A percentile compares a stretch with the other conserved stretches of the same genome.
Conservation (phyloP, 2,329 filamentous ascomycete species). For the Dothideomycetes sp. region DNA sequence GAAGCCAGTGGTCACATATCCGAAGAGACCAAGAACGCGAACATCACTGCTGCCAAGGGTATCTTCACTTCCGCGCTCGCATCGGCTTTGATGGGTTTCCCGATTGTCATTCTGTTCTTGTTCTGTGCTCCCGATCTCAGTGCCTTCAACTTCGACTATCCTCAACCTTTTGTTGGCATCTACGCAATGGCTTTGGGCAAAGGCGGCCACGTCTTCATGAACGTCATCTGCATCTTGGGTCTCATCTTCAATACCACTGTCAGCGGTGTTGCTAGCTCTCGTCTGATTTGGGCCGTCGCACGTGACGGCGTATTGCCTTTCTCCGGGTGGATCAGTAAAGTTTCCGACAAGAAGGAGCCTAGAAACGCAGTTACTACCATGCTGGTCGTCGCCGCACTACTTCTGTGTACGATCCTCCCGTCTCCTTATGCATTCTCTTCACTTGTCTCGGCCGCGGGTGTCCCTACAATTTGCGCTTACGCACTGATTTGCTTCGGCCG, state of each 20-base stretch:
- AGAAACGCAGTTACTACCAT: constrained; percentile 52
- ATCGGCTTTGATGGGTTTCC: constrained; percentile 47
- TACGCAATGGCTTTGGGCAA: constrained; percentile 49
- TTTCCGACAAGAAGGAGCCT: constrained; percentile 47
- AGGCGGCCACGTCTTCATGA: constrained; percentile 53
- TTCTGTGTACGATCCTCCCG: constrained; percentile 52
- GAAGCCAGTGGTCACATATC: constrained; percentile 53
- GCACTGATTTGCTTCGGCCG: constrained; percentile 36
- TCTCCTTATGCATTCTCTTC: constrained; percentile 36
- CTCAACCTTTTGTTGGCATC: constrained; percentile 50
- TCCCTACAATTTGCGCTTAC: constrained; percentile 34
- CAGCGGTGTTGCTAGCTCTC: constrained; percentile 49
- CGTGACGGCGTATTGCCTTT: constrained; percentile 53
- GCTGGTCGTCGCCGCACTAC: constrained; percentile 43
- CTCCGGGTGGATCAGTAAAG: constrained; percentile 48
- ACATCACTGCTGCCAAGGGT: constrained; percentile 45
- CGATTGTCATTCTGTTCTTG: constrained; percentile 49
- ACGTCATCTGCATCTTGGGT: constrained; percentile 44
- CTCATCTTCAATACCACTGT: constrained; percentile 51
- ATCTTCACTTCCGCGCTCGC: constrained; percentile 53
- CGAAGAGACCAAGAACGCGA: constrained; percentile 53
- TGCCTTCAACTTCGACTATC: constrained; percentile 44
- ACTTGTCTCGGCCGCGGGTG: constrained; percentile 31
- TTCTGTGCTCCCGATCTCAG: constrained; percentile 50
- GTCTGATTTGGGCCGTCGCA: constrained; percentile 55